Percentiles rank a stretch among this genome's conserved stretches.
These are phyloP conservation scores for Geranium incanum DNA, from an alignment of 441 rosid species.

Conservation along the genomic window DNA sequence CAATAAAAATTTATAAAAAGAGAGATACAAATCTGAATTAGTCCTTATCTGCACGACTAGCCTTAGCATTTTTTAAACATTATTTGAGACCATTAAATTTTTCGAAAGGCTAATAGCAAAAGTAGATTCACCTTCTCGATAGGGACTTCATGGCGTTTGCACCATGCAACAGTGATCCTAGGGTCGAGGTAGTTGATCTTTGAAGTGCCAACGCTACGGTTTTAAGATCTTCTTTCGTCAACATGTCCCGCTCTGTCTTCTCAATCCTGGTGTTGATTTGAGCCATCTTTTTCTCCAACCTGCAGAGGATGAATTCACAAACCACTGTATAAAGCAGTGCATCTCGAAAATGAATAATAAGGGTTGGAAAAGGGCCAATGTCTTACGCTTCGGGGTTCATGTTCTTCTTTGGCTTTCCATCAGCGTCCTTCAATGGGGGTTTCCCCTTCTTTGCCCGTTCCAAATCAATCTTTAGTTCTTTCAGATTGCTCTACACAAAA, in stretches of 20 bases:
- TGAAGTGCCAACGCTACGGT: conserved; percentile 89
- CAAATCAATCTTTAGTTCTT: conserved; percentile 66
- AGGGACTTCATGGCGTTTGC: conserved; percentile 96
- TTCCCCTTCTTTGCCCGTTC: conserved; percentile 90
- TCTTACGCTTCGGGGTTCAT: conserved; percentile 79
- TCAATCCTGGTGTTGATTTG: conserved; percentile 65
- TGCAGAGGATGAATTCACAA: conserved; percentile 25
- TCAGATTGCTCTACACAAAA: conserved; percentile 43
- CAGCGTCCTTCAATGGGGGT: conserved; percentile 75
- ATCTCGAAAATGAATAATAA: background rate
- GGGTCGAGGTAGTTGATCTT: conserved; percentile 98
- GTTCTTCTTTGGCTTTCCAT: conserved; percentile 90
- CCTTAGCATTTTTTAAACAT: too few species aligned
- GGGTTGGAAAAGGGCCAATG: conserved; percentile 4
- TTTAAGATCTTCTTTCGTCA: conserved; percentile 86
- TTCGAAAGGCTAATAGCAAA: background rate
- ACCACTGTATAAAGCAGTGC: conserved; percentile 13
- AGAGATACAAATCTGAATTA: too few species aligned
- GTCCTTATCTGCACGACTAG: too few species aligned
- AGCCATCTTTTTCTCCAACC: conserved; percentile 66
- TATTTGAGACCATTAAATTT: too few species aligned
- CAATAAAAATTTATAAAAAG: too few species aligned
- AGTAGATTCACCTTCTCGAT: conserved; percentile 76
- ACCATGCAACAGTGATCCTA: conserved; percentile 98
- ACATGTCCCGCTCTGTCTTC: conserved; percentile 78